These are phyloP conservation scores for Phaseolus coccineus DNA, from an alignment of 331 rosid genomes.

Conservation along the genomic window DNA sequence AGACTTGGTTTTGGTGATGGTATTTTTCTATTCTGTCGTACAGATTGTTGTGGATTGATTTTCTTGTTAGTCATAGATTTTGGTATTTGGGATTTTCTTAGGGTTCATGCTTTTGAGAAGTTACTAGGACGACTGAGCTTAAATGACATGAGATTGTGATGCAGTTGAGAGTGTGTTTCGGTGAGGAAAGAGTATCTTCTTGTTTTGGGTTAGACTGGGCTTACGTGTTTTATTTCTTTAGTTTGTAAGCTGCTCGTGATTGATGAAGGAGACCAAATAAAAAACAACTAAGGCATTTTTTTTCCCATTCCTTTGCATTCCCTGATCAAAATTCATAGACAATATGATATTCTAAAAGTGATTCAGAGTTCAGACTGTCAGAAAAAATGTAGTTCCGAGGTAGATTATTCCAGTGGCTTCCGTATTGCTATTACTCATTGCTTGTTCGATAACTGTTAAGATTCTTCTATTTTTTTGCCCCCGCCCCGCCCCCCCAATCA, in stretches of 20 bases:
- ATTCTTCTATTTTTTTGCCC: background rate
- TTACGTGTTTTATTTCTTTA: constrained; percentile 14
- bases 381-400: background rate
- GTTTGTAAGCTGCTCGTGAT: background rate
- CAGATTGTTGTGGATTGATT: constrained; percentile 26
- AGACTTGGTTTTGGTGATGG: constrained; percentile 9
- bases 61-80: constrained; percentile 15
- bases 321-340: constrained; percentile 1
- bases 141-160: constrained; percentile 18
- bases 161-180: constrained; percentile 28
- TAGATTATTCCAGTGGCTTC: constrained; percentile 29
- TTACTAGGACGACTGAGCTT: constrained; percentile 4
- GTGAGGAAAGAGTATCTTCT: background rate
- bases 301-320: background rate
- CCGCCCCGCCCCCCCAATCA: background rate
- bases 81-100: constrained; percentile 27
- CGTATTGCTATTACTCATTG: constrained; percentile 17
- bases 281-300: background rate
- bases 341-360: background rate
- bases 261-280: constrained; percentile 18
- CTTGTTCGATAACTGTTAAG: constrained; percentile 23
- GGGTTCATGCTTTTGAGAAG: constrained; percentile 41
- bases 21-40: constrained; percentile 1
- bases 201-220: constrained; percentile 25
- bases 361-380: background rate